Base-by-base conservation (phyloP, 1,139 yeast species). In the Yamadazyma atmosphaerica region DNA sequence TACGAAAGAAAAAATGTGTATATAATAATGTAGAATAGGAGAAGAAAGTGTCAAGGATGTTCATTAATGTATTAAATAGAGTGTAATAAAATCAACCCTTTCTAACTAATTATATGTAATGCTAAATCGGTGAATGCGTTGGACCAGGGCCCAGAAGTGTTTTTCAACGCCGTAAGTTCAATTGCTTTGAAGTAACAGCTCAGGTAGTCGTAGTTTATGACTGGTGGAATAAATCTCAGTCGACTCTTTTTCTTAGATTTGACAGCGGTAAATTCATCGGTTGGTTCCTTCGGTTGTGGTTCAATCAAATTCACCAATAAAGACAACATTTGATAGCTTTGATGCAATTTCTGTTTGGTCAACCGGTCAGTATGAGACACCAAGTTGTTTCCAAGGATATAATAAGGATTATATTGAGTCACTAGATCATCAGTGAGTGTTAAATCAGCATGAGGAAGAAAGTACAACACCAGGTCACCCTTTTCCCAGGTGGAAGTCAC, bases 401-500 rank as follows among this genome's bases (percentile, higher is more conserved):
- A 55, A 2, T 15, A 23, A 1, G 81, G 82, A 14, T 53, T 38
- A 4, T 60, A 45, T 0, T 27, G 28, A 1, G 34, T 56, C 4
- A 83, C 46, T 1, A 82, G 49, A 1, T 42, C 31, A 33, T 81
- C 77, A 1, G 86, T 79, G 10, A 86, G 60, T 5, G 63, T 68
- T 30, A 83, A 60, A 0, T 89, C 87, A 0, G 90, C 90, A 60
- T 86, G 95, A 0, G 94, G 94, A 39, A 86, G 67, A 51, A 78
- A 86, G 48, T 65, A 79, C 2, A 83, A 55, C 0, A 66, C 60
- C 1, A 22, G 56, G 58, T 17, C 33, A 41, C 51, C 56, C 60
- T 40, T 7, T 16, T 14, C 9, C 4, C 5, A 11, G 8, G 5
- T 21, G 5, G 6, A 7, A 16, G 4, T 11, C 44, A 60, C 46